Evolutionary conservation across 2,329 filamentous ascomycete genomes (phyloP).

Genomic region (Ophiostoma tasmaniense): DNA sequence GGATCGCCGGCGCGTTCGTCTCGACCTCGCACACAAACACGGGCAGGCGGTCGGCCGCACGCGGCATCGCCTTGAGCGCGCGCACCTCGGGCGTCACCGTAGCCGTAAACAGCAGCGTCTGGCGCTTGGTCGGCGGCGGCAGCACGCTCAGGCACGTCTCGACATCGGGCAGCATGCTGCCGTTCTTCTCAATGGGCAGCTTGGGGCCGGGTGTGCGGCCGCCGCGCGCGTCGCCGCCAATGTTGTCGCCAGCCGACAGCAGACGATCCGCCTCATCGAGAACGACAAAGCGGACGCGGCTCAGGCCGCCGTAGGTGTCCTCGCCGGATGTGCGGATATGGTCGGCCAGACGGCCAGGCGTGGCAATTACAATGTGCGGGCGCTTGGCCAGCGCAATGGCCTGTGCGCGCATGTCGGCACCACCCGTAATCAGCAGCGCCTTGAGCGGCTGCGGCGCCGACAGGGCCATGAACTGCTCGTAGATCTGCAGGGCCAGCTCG

Average conservation of each 20-base stretch:
- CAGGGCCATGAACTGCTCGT: constrained; percentile 90
- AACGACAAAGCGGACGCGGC: constrained; percentile 74
- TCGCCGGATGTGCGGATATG: constrained; percentile 87
- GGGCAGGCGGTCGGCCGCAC: constrained; percentile 59
- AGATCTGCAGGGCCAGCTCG: constrained; percentile 91
- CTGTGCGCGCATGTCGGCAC: constrained; percentile 84
- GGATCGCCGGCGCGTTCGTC: constrained; percentile 65
- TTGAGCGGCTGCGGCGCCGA: constrained; percentile 82
- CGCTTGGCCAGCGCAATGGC: constrained; percentile 72
- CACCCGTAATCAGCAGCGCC: constrained; percentile 81
- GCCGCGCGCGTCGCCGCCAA: background rate
- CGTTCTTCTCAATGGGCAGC: constrained; percentile 39
- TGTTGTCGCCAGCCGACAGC: constrained; percentile 45
- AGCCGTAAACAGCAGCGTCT: constrained; percentile 92
- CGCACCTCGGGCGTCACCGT: constrained; percentile 90
- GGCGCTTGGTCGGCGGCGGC: constrained; percentile 68
- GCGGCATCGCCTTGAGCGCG: constrained; percentile 70
- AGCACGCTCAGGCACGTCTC: constrained; percentile 78
- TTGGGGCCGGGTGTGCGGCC: background rate
- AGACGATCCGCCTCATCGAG: constrained; percentile 94
- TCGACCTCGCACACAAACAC: constrained; percentile 88
- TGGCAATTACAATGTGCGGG: constrained; percentile 90
- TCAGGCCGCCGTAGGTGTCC: constrained; percentile 77
- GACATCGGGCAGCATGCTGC: constrained; percentile 90
- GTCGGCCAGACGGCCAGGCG: constrained; percentile 84